Base-by-base conservation (phyloP, 768 basidiomycete species). In the Kockovaella imperatae region DNA sequence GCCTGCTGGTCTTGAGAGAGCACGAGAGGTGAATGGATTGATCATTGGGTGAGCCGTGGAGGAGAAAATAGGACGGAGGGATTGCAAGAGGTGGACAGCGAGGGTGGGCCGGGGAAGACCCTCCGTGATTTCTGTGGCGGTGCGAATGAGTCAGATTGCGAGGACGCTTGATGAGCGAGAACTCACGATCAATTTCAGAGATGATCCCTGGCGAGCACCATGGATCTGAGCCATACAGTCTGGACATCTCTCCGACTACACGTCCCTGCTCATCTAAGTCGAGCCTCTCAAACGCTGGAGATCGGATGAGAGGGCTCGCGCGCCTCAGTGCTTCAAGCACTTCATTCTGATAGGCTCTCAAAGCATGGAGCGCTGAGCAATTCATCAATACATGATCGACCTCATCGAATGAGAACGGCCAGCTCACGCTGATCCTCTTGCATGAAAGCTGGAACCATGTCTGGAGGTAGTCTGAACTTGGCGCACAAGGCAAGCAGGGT, bases 41-140 rank as follows among this genome's bases (percentile, higher is more conserved):
- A 60, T 54, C 44, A 53, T 59, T 29, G 56, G 69, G 45, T 56
- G 69, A 38, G 35, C 57, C 25, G 49, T 54, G 42, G 50, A 57
- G 39, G 13, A 32, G 57, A 62, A 62, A 3, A 52, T 40, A 14
- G 40, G 45, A 25, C 54, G 52, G 17, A 67, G 46, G 20, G 47
- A 39, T 15, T 45, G 13, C 8, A 31, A 20, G 11, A 62, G 36
- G 44, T 55, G 42, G 3, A 54, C 2, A 14, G 59, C 48, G 14
- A 60, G 25, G 0, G 23, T 24, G 13, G 45, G 5, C 11, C 35
- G 10, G 28, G 47, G 35, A 20, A 43, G n/a, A 10, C 14, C 21
- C 5, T 2, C 17, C 3, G 52, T 31, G 3, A 47, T 44, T 7
- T 49, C 56, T 54, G 30, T 4, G 7, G 24, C 23, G 40, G 13